Evolutionary conservation across 2,329 filamentous ascomycete species (phyloP), one percentile per base, ranked within the genome.

Genomic region (Sclerotiophoma versabilis): DNA sequence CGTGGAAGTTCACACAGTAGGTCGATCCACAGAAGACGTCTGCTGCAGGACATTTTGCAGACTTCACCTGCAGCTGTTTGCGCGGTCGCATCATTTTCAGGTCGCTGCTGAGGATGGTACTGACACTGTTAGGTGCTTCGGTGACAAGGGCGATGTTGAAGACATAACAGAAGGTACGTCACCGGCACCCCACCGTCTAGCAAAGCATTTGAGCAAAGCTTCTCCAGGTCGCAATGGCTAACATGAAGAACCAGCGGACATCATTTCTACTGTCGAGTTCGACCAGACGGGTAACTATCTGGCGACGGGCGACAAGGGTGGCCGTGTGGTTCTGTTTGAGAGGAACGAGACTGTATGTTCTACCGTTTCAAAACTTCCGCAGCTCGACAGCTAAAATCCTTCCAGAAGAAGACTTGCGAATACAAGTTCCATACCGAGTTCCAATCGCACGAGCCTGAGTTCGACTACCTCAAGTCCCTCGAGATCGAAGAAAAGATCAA

Each of bases 401-500:
- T 14, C 58, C 73, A 97, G 93, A 98, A 99, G 87, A 99, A 98
- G 87, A 98, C 95, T 44, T 99, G 95, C 86, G 95, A 99, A 79
- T 99, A 99, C 84, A 99, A 98, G 78, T 99, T 99, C 77, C 95
- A 99, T 78, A 99, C 95, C 76, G 95, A 99, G 75, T 99, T 99
- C 71, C 95, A 99, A 81, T 99, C 95, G 69, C 95, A 99, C 81
- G 95, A 99, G 76, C 95, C 95, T 60, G 95, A 99, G 79, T 99
- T 99, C 78, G 95, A 99, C 78, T 99, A 99, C 77, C 86, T 99
- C 64, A 99, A 99, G 80, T 99, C 95, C 27, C 85, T 99, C 68
- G 95, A 99, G 79, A 99, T 99, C 73, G 95, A 99, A 84, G 95
- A 99, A 80, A 99, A 99, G 82, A 99, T 99, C 84, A 99, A 99